Base-by-base conservation (phyloP, 2,329 filamentous ascomycete species). In the Talaromyces pinophilus region DNA sequence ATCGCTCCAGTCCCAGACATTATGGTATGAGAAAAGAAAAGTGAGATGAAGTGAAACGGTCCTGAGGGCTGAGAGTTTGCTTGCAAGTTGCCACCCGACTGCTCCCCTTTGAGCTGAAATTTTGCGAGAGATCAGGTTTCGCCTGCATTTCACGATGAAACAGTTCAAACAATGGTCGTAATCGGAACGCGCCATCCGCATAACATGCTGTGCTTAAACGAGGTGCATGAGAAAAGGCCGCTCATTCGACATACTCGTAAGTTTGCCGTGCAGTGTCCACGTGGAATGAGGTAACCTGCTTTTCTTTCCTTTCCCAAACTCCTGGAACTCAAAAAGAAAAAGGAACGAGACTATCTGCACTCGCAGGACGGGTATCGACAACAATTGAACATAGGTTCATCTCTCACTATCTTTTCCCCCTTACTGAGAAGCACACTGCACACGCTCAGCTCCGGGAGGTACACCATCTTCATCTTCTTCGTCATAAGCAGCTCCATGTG, bases 381-480 rank as follows among this genome's bases (percentile, higher is more conserved):
- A 55, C 30, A 22, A 28, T 13, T 17, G 48, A 28, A 54, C 28
- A 33, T 28, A 38, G n/a, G n/a, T 38, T 57, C 54, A 57, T 57
- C 54, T 57, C 54, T 40, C 54, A 38, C 54, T 40, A 3, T 19
- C 33, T 25, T 38, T 38, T 28, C 15, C 30, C 35, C 57, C 52
- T 79, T 81, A 84, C 78, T 84, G 82, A 38, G 81, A 83, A 64
- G 82, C 82, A 70, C 82, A 84, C 72, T 84, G 82, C 73, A 84
- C 79, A 61, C 82, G 77, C 77, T 84, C 82, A 57, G 80, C 81
- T 63, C 82, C 82, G 57, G 76, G 75, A 64, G 81, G 82, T 66
- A 82, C 77, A 30, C 75, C 78, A 66, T 84, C 82, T 11, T 84
- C 82, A 7, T 93, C 91, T 13, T 93, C 91, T 48, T 93, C 91